Conservation (phyloP, 2,329 filamentous ascomycete genomes). For the Parafenestella ontariensis region DNA sequence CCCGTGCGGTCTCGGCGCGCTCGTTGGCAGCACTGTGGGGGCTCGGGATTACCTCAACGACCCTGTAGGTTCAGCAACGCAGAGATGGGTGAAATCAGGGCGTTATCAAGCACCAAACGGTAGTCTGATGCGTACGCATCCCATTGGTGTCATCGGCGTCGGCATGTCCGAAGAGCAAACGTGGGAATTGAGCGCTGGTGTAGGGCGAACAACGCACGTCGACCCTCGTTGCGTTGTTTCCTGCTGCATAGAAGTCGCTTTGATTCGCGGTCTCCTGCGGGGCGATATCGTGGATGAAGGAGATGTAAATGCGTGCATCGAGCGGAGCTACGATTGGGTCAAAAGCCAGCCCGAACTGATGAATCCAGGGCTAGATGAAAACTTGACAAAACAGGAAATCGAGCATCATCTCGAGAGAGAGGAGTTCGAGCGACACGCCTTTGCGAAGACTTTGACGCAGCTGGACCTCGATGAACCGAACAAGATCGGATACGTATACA, state of each 20-base stretch:
- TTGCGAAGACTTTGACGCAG: constrained; percentile 47
- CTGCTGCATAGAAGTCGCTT: constrained; percentile 57
- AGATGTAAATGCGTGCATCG: constrained; percentile 53
- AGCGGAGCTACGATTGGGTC: constrained; percentile 53
- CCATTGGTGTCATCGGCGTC: constrained; percentile 58
- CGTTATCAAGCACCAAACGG: constrained; percentile 59
- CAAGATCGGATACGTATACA: constrained; percentile 63
- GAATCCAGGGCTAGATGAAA: constrained; percentile 32
- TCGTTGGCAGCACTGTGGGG: constrained; percentile 56
- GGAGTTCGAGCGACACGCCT: constrained; percentile 54
- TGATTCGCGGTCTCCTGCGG: constrained; percentile 57
- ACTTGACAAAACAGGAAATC: constrained; percentile 27
- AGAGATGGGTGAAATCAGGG: constrained; percentile 52
- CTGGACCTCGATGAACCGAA: constrained; percentile 55
- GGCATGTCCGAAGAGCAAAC: constrained; percentile 51
- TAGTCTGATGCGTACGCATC: constrained; percentile 62
- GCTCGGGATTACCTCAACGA: constrained; percentile 50
- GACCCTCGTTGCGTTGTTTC: constrained; percentile 61
- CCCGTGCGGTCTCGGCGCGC: constrained; percentile 58
- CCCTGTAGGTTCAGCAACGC: constrained; percentile 51
- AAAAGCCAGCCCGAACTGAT: constrained; percentile 28
- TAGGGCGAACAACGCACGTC: constrained; percentile 58
- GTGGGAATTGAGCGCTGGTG: constrained; percentile 53
- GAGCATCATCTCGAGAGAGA: constrained; percentile 45
- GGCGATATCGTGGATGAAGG: constrained; percentile 53